These are phyloP conservation scores for Mycena indigotica DNA, from an alignment of 768 basidiomycete species.

Conservation along the genomic window DNA sequence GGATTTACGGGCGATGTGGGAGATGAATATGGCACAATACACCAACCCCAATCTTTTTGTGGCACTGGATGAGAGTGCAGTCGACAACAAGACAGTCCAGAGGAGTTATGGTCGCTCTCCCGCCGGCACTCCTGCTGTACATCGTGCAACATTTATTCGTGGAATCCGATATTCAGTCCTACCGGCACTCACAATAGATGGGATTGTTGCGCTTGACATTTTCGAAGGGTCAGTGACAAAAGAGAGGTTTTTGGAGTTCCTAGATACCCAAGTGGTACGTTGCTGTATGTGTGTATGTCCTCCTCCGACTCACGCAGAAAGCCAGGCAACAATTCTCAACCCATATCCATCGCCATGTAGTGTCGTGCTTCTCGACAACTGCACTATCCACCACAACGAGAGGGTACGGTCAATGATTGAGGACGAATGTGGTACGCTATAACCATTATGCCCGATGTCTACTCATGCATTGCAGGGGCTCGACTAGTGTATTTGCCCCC, in stretches of 20 bases:
- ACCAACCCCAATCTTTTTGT: conserved; percentile 15
- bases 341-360: conserved; percentile 38
- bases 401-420: conserved; percentile 33
- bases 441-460: conserved; percentile 2
- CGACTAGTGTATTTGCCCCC: conserved; percentile 30
- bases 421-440: conserved; percentile 30
- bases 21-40: too few species aligned
- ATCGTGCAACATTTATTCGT: conserved; percentile 24
- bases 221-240: conserved; percentile 37
- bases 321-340: conserved; percentile 31
- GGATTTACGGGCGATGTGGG: conserved; percentile 24
- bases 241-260: conserved; percentile 33
- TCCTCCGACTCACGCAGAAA: neutral
- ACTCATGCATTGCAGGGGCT: neutral
- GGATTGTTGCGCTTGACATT: conserved; percentile 35
- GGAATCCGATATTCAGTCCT: conserved; percentile 33
- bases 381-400: conserved; percentile 40
- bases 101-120: conserved; percentile 21
- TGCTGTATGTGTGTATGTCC: neutral
- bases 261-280: conserved; percentile 31
- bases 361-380: conserved; percentile 43
- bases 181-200: conserved; percentile 31
- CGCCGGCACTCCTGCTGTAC: conserved; percentile 27
- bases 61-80: conserved; percentile 32
- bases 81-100: conserved; percentile 28